A percentile compares a stretch with the other conserved stretches of the same genome.
phyloP scores from a whole-genome alignment of 768 basidiomycete genomes.

The Pulveroboletus sp. region DNA sequence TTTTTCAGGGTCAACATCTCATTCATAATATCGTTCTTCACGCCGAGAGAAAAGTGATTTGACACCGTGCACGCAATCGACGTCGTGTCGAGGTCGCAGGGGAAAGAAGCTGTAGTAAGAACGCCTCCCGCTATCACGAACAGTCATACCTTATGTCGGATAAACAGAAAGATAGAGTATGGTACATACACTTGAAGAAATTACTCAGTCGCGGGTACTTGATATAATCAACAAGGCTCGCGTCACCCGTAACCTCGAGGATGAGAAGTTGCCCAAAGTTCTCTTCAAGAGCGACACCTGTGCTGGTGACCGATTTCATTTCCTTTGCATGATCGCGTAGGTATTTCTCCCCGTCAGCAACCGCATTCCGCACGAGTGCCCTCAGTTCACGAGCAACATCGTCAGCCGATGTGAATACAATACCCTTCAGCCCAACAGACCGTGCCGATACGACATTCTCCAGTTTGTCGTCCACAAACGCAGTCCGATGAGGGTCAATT shows the following conservation, averaged over 20 bases:
- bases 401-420: conserved; percentile 5
- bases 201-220: conserved; percentile 17
- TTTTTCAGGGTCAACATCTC: no score
- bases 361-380: not conserved
- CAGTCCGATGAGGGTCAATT: conserved; percentile 16
- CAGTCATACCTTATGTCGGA: not conserved
- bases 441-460: conserved; percentile 19
- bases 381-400: conserved; percentile 13
- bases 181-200: not conserved
- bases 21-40: no score
- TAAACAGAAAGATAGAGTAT: not conserved
- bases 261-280: conserved; percentile 14
- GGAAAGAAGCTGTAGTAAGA: conserved; percentile 11
- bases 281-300: conserved; percentile 2
- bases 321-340: no score
- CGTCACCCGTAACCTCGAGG: conserved; percentile 14
- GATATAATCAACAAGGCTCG: conserved; percentile 17
- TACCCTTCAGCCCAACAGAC: conserved; percentile 14
- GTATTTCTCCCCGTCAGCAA: no score
- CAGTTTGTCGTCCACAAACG: conserved; percentile 21
- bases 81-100: conserved; percentile 15
- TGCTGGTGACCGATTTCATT: conserved; percentile 6
- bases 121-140: conserved; percentile 1
- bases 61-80: conserved; percentile 19
- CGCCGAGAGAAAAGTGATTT: not conserved